Base-by-base conservation (phyloP, 495 filamentous ascomycete species). In the Astrothelium macrocarpum region DNA sequence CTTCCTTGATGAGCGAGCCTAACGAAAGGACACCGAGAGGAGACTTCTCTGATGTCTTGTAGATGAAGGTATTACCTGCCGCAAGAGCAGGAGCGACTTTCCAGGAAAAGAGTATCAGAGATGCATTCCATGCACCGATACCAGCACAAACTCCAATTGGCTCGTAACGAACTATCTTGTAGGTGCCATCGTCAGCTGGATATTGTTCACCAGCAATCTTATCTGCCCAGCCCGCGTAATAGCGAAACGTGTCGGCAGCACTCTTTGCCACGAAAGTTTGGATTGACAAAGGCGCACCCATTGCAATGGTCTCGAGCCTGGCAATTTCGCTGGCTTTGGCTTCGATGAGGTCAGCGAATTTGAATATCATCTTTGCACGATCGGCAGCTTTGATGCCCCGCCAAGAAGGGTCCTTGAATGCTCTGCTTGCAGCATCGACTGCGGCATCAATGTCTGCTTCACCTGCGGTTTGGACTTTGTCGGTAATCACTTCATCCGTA, bases 271-370 rank as follows among this genome's bases (percentile, higher is more conserved):
- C 62, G 26, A 14, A 28, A 23, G 39, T 62, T 25, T 65, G 65
- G 2, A 67, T 20, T 11, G 65, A 53, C 31, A 69, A 59, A 0
- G 67, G 67, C 61, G 66, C 65, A 20, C 67, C 67, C 67, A 69
- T 69, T 0, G 67, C 65, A 16, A 45, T 23, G 0, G 64, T 64
- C 59, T 69, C 67, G 11, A 69, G 62, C 59, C 62, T 32, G 23
- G 53, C 67, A n/a, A 69, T 62, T 32, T 61, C 62, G n/a, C 67
- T 65, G 32, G 49, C 65, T 23, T 80, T 65, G 65, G 73, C 46
- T 45, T 78, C 74, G 23, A 81, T 69, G 58, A 79, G 62, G 53
- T 74, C 71, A 0, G 77, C 76, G 58, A 79, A 73, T 60, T 74
- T 78, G 63, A 63, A 16, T 66, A 78, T 65, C 53, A 75, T 70